Evolutionary conservation across 2,329 filamentous ascomycete genomes (phyloP).

Genomic region (Rutstroemia sp.): DNA sequence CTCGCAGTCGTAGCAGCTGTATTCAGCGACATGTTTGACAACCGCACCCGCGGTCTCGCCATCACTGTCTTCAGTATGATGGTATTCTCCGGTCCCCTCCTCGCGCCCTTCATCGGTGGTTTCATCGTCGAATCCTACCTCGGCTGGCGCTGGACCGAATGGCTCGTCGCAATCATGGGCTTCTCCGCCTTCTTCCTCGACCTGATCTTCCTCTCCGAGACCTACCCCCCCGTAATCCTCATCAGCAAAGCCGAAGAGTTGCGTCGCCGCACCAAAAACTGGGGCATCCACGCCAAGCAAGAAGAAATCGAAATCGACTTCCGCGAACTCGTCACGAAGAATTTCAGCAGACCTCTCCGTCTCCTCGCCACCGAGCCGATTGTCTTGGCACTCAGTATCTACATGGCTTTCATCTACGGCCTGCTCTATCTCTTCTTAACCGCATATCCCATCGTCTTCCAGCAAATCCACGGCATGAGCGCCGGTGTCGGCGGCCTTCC

Average conservation of each 20-base stretch:
- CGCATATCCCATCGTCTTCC: slow-evolving; percentile 76
- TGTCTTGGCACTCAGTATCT: slow-evolving; percentile 58
- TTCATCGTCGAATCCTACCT: slow-evolving; percentile 55
- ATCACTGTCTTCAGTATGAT: slow-evolving; percentile 52
- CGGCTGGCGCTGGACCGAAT: slow-evolving; percentile 70
- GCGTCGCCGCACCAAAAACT: slow-evolving; percentile 57
- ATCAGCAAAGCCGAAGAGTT: slow-evolving; percentile 53
- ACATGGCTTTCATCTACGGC: slow-evolving; percentile 70
- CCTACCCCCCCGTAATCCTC: slow-evolving; percentile 61
- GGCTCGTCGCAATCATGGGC: slow-evolving; percentile 55
- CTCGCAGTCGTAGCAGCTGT: slow-evolving; percentile 63
- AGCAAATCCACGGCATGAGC: slow-evolving; percentile 62
- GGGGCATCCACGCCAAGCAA: slow-evolving; percentile 65
- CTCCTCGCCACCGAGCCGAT: slow-evolving; percentile 61
- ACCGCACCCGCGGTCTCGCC: slow-evolving; percentile 50
- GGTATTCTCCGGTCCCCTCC: slow-evolving; percentile 59
- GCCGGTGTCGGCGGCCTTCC: slow-evolving; percentile 66
- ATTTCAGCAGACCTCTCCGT: slow-evolving; percentile 32
- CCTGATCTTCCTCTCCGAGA: slow-evolving; percentile 58
- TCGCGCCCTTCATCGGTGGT: slow-evolving; percentile 62
- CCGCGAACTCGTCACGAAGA: slow-evolving; percentile 53
- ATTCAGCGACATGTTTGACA: slow-evolving; percentile 66
- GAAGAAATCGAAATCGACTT: slow-evolving; percentile 65
- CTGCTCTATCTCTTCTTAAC: slow-evolving; percentile 82
- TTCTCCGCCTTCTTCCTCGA: slow-evolving; percentile 52